These are phyloP conservation scores for Pharus latifolius DNA, from an alignment of 176 grass and related monocot genomes.

Conservation along the genomic window DNA sequence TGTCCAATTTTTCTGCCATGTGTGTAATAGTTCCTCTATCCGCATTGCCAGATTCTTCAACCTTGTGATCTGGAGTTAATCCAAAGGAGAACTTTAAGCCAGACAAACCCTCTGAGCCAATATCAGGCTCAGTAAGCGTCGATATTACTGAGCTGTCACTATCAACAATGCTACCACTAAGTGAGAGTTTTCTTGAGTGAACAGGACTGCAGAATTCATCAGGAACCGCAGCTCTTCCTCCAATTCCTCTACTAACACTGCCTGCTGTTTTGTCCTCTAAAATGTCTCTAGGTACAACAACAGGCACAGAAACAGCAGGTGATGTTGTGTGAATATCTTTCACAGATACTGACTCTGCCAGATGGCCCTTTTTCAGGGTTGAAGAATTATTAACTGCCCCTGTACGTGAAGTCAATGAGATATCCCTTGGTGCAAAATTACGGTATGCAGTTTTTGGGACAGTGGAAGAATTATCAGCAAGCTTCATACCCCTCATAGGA, in stretches of 20 bases:
- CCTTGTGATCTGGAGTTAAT: constrained; percentile 13
- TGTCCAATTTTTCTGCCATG: constrained; percentile 58
- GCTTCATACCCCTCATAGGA: constrained; percentile 30
- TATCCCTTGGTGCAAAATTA: constrained; percentile 22
- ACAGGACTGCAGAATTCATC: constrained; percentile 25
- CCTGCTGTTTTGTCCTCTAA: constrained; percentile 44
- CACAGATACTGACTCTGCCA: constrained; percentile 22
- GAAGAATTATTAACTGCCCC: constrained; percentile 25
- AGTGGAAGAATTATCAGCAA: constrained; percentile 24
- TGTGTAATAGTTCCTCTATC: constrained; percentile 20
- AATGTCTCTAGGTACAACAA: constrained; percentile 72
- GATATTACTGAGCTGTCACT: constrained; percentile 32
- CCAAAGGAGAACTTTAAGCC: constrained; percentile 43
- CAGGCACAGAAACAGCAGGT: constrained; percentile 35
- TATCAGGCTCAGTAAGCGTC: constrained; percentile 21
- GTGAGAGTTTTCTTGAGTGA: constrained; percentile 33
- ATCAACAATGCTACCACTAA: constrained; percentile 21
- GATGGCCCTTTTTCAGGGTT: constrained; percentile 27
- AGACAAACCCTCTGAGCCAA: constrained; percentile 26
- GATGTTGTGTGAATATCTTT: constrained; percentile 60
- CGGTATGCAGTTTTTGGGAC: constrained; percentile 28
- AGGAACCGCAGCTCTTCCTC: constrained; percentile 22
- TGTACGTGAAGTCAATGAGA: constrained; percentile 28
- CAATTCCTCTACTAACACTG: constrained; percentile 24
- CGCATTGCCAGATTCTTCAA: constrained; percentile 7